These are phyloP conservation scores for Ehretia macrophylla DNA, from an alignment of 257 asterid genomes.

Conservation along the genomic window DNA sequence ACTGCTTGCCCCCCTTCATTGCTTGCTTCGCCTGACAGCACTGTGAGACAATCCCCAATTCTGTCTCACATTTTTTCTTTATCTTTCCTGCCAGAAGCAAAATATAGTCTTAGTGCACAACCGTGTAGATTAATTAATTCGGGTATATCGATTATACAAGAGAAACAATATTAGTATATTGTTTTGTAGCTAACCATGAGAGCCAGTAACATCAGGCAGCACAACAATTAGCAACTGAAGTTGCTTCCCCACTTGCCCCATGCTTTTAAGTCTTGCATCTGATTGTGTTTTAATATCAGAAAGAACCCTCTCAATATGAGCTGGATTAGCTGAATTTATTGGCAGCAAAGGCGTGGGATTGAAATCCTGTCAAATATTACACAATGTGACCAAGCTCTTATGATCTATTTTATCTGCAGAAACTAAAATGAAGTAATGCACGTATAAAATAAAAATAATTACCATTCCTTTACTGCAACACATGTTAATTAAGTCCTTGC, in stretches of 20 bases:
- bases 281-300: constrained; percentile 25
- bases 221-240: constrained; percentile 66
- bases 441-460: no score
- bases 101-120: constrained; percentile 2
- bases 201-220: constrained; percentile 60
- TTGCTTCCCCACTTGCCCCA: not conserved
- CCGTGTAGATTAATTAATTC: not conserved
- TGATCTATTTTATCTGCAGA: not conserved
- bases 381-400: not conserved
- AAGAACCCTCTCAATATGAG: constrained; percentile 41
- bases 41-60: constrained; percentile 79
- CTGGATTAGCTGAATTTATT: constrained; percentile 11
- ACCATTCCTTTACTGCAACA: constrained; percentile 80
- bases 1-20: constrained; percentile 25
- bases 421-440: not conserved
- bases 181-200: constrained; percentile 46
- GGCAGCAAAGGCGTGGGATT: constrained; percentile 30
- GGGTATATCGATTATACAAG: not conserved
- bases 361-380: constrained; percentile 37
- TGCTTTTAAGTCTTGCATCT: constrained; percentile 2
- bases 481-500: constrained; percentile 42
- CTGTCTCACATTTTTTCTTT: constrained; percentile 75
- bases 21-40: constrained; percentile 65
- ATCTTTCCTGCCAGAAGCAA: constrained; percentile 46
- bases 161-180: not conserved